Evolutionary conservation across 164 flowering plant genomes (phyloP).

Genomic region (Magnolia kwangsiensis): DNA sequence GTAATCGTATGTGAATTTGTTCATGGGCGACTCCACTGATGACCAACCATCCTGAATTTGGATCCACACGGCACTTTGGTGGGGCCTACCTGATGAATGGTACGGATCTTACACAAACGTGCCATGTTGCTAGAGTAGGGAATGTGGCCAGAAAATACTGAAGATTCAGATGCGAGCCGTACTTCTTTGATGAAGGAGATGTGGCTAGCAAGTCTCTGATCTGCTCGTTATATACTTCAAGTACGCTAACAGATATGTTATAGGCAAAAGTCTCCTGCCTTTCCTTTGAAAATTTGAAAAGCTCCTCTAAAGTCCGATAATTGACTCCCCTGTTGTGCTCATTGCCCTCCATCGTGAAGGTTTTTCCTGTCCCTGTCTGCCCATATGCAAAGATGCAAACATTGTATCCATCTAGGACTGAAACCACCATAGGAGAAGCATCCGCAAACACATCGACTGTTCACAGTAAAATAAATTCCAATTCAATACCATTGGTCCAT

Average conservation of each 20-base stretch:
- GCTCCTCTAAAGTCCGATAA: conserved; percentile 70
- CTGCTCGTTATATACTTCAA: conserved; percentile 92
- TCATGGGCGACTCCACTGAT: no score
- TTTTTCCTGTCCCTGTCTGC: conserved; percentile 94
- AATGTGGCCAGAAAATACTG: neutral
- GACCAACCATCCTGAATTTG: no score
- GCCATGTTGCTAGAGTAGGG: neutral
- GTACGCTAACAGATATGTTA: conserved; percentile 76
- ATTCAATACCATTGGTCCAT: neutral
- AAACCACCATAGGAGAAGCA: conserved; percentile 77
- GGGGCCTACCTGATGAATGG: no score
- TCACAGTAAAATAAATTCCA: conserved; percentile 4
- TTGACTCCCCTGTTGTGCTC: conserved; percentile 79
- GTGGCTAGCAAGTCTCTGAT: conserved; percentile 76
- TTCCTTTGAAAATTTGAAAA: conserved; percentile 57
- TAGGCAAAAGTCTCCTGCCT: conserved; percentile 56
- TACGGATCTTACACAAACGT: no score
- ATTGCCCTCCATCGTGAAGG: conserved; percentile 93
- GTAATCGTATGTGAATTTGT: no score
- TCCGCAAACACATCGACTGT: conserved; percentile 84
- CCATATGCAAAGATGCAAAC: conserved; percentile 96
- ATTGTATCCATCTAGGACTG: conserved; percentile 90
- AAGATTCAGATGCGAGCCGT: conserved; percentile 2
- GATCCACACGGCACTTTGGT: no score
- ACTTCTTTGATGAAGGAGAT: conserved; percentile 67